A percentile compares a stretch with the other conserved stretches of the same genome.
phyloP scores from a whole-genome alignment of 2,329 filamentous ascomycete genomes.

The Cercospora citrullina region DNA sequence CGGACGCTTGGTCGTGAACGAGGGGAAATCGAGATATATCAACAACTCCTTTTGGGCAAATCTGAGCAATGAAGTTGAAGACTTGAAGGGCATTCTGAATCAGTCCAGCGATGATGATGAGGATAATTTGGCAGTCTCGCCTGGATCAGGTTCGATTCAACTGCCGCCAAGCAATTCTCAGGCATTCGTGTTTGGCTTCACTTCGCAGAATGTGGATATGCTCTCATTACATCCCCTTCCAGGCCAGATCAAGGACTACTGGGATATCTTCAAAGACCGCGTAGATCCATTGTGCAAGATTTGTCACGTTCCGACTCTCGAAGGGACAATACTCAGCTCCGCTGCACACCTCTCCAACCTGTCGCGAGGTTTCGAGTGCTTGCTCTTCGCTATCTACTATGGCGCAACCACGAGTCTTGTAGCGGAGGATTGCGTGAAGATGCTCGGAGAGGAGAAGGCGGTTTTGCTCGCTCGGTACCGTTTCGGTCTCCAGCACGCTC shows the following conservation, averaged over 20 bases:
- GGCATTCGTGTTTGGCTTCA: slow-evolving; percentile 71
- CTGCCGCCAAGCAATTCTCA: slow-evolving; percentile 59
- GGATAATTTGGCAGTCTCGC: slow-evolving; percentile 49
- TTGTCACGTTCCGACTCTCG: slow-evolving; percentile 67
- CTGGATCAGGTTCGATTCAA: slow-evolving; percentile 20
- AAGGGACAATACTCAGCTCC: slow-evolving; percentile 61
- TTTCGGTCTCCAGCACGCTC: slow-evolving; percentile 63
- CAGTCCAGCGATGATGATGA: slow-evolving; percentile 64
- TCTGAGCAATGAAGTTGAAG: slow-evolving; percentile 70
- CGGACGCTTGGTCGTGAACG: slow-evolving; percentile 69
- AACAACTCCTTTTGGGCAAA: slow-evolving; percentile 70
- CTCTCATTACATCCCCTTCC: slow-evolving; percentile 64
- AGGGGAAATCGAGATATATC: slow-evolving; percentile 70
- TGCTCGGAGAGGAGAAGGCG: slow-evolving; percentile 55
- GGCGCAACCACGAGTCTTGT: slow-evolving; percentile 56
- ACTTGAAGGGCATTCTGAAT: slow-evolving; percentile 62
- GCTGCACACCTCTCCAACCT: slow-evolving; percentile 61
- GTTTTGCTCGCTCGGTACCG: slow-evolving; percentile 57
- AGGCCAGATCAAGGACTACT: slow-evolving; percentile 66
- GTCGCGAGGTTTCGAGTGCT: slow-evolving; percentile 57
- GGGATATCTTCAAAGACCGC: slow-evolving; percentile 70
- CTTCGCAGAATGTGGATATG: slow-evolving; percentile 68
- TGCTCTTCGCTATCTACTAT: slow-evolving; percentile 65
- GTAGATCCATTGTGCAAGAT: slow-evolving; percentile 73
- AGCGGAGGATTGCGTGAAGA: slow-evolving; percentile 48